These are phyloP conservation scores for Phlebiopsis gigantea DNA, from an alignment of 768 basidiomycete genomes.

Conservation along the genomic window DNA sequence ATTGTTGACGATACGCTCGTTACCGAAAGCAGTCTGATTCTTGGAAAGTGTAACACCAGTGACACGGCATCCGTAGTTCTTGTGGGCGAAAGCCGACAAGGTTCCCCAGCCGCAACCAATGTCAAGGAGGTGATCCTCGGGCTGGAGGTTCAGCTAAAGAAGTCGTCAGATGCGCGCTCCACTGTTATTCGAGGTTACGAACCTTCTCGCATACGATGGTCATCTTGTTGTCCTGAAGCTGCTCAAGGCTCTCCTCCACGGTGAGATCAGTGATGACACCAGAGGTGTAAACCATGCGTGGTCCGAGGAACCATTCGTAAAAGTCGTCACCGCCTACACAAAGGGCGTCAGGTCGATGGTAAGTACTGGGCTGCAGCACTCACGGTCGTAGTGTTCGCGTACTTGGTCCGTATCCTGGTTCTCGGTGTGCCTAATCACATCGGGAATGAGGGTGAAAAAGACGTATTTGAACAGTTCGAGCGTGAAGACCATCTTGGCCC, in stretches of 20 bases:
- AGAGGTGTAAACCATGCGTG: slow-evolving; percentile 96
- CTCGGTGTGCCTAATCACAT: slow-evolving; percentile 88
- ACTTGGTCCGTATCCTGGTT: slow-evolving; percentile 94
- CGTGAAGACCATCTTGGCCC: slow-evolving; percentile 90
- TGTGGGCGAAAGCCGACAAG: slow-evolving; percentile 88
- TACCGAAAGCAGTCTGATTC: slow-evolving; percentile 92
- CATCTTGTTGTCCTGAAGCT: slow-evolving; percentile 98
- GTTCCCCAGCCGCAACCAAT: slow-evolving; percentile 98
- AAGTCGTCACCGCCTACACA: slow-evolving; percentile 86
- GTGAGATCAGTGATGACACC: slow-evolving; percentile 75
- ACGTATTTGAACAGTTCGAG: slow-evolving; percentile 92
- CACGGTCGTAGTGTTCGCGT: slow-evolving; percentile 91
- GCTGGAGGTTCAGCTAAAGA: slow-evolving; percentile 68
- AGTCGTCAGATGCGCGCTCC: too few relatives aligned
- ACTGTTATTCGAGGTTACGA: neutral
- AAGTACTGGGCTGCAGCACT: slow-evolving; percentile 18
- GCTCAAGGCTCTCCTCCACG: slow-evolving; percentile 77
- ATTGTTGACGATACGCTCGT: slow-evolving; percentile 78
- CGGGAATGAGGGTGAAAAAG: slow-evolving; percentile 82
- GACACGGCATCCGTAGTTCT: slow-evolving; percentile 95
- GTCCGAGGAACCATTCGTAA: slow-evolving; percentile 93
- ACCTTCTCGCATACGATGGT: slow-evolving; percentile 88
- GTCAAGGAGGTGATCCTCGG: slow-evolving; percentile 80
- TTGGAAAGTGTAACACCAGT: slow-evolving; percentile 91
- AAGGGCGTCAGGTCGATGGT: neutral